Evolutionary conservation across 2,329 filamentous ascomycete genomes (phyloP).

Genomic region (Pseudocercospora fuligena): DNA sequence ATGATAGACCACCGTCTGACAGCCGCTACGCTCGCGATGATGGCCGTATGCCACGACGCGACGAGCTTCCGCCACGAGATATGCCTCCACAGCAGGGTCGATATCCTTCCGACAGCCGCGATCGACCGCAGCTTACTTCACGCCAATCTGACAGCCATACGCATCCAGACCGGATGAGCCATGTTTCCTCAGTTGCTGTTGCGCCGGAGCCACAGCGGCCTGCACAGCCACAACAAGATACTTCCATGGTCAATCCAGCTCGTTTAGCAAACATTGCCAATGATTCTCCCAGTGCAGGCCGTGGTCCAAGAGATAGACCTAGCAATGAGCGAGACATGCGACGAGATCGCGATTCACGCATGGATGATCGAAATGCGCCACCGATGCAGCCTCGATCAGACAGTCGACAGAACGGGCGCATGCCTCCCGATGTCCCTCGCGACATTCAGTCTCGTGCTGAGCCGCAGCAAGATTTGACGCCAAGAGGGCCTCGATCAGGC

Average conservation of each 20-base stretch:
- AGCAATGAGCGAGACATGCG: conserved; percentile 35
- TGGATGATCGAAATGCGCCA: conserved; percentile 34
- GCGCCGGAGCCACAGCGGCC: conserved; percentile 23
- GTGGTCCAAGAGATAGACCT: conserved; percentile 24
- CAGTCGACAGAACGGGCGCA: conserved; percentile 41
- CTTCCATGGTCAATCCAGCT: conserved; percentile 46
- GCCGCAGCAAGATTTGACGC: conserved; percentile 49
- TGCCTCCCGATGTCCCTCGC: conserved; percentile 28
- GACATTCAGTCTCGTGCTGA: conserved; percentile 29
- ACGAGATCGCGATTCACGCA: conserved; percentile 30
- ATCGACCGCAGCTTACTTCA: conserved; percentile 18
- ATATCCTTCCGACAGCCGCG: conserved; percentile 20
- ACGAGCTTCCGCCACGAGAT: conserved; percentile 29
- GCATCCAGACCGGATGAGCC: conserved; percentile 29
- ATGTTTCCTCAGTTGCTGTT: conserved; percentile 24
- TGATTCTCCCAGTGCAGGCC: conserved; percentile 17
- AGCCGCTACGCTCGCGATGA: conserved; percentile 18
- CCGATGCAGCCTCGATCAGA: conserved; percentile 36
- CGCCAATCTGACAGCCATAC: conserved; percentile 22
- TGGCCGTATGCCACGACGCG: conserved; percentile 16
- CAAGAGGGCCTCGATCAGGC: conserved; percentile 61
- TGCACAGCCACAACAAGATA: conserved; percentile 19
- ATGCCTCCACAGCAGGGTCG: conserved; percentile 17
- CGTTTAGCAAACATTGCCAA: conserved; percentile 49
- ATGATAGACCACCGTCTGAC: conserved; percentile 22